Conservation (phyloP, 495 filamentous ascomycete species). For the Hypoxylon intermedium region DNA sequence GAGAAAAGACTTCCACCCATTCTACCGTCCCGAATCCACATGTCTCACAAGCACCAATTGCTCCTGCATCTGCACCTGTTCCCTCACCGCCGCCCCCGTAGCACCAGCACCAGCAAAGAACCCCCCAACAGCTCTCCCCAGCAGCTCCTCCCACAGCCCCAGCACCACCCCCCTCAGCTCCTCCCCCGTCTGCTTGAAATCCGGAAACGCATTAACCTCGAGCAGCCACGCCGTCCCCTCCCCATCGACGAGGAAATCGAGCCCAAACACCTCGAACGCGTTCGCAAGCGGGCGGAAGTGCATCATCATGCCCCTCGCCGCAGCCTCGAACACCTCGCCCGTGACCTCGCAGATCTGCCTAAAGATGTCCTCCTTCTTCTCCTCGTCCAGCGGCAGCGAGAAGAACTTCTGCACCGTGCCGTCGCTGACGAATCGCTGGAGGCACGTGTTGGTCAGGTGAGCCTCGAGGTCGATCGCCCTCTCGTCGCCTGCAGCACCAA, state of each 20-base stretch:
- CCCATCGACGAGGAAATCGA: constrained; percentile 87
- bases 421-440: constrained; percentile 65
- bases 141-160: constrained; percentile 76
- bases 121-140: constrained; percentile 64
- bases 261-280: constrained; percentile 88
- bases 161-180: constrained; percentile 71
- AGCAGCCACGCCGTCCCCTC: constrained; percentile 71
- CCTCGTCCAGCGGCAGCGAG: constrained; percentile 57
- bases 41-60: constrained; percentile 37
- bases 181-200: constrained; percentile 89
- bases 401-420: constrained; percentile 71
- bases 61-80: constrained; percentile 1
- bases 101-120: constrained; percentile 37
- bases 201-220: constrained; percentile 96
- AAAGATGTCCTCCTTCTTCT: constrained; percentile 63
- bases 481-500: too few species aligned
- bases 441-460: constrained; percentile 93
- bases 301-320: constrained; percentile 77
- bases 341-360: constrained; percentile 76
- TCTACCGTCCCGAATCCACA: constrained; percentile 39
- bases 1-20: not conserved
- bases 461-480: constrained; percentile 61
- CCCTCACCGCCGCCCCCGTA: not conserved
- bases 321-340: constrained; percentile 81
- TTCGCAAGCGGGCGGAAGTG: constrained; percentile 91